Base-by-base conservation (phyloP, 768 basidiomycete species). In the Tricholoma sp. region DNA sequence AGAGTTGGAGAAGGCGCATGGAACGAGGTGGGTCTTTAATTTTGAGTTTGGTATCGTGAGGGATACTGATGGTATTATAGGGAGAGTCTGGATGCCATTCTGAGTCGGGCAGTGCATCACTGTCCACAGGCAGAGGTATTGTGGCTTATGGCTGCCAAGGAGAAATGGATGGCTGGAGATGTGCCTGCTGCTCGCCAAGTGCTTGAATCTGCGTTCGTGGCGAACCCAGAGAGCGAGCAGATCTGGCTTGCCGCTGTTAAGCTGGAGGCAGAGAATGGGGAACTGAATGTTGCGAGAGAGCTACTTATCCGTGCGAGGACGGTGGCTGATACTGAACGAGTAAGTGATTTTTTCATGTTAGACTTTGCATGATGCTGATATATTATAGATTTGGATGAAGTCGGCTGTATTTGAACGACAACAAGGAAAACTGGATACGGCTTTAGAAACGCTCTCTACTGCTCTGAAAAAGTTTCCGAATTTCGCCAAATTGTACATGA, bases 171-270 rank as follows among this genome's bases (percentile, higher is more conserved):
- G 13, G 75, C 74, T 24, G 91, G 91, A 6, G 91, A 98, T 65
- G 91, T 98, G 12, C 83, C 87, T 1, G 89, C 86, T n/a, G 93
- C 97, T 2, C 88, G 94, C 34, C 84, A 86, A 61, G 89, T 96
- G 12, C 84, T 98, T 12, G 91, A 88, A 58, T 81, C 81, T 37
- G 94, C 97, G 0, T 98, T 98, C 77, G 83, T 89, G 52, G 91
- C 93, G 54, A 98, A 98, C 67, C 91, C 94, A 11, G 94, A 98
- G 70, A 95, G 91, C 67, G 97, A 98, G 74, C 86, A 89, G 61
- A 98, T 99, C 65, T 98, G 95, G 94, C 75, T 99, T 53, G 97
- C 96, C 2, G 97, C 96, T 29, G 92, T 96, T 60, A 98, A 98
- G 70, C 78, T 98, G 5, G 96, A 98, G 67, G 92, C 94, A 0